phyloP scores from a whole-genome alignment of 2,329 filamentous ascomycete genomes.

The Pseudopyrenochaeta lycopersici region DNA sequence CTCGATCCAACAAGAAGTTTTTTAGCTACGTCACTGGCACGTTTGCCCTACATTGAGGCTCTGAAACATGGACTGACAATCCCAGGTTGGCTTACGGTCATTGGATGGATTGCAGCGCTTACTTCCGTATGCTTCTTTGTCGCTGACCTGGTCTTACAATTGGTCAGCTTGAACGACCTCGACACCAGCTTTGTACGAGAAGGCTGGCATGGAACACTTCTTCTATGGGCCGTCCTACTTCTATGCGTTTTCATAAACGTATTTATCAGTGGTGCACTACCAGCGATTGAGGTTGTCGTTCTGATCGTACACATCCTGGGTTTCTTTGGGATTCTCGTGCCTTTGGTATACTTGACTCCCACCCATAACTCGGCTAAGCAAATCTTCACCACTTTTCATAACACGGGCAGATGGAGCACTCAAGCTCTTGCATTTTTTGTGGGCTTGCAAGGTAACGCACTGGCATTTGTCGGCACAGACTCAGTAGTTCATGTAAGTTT shows the following conservation, averaged over 20 bases:
- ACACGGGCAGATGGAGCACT: conserved; percentile 56
- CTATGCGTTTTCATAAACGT: conserved; percentile 58
- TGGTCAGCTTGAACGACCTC: conserved; percentile 52
- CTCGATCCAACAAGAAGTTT: conserved; percentile 52
- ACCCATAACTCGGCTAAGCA: conserved; percentile 48
- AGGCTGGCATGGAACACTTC: conserved; percentile 61
- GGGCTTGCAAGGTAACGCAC: conserved; percentile 51
- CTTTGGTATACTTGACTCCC: conserved; percentile 46
- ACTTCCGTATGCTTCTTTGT: conserved; percentile 49
- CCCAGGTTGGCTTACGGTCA: conserved; percentile 55
- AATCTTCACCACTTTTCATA: conserved; percentile 59
- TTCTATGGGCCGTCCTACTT: conserved; percentile 56
- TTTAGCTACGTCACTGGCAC: conserved; percentile 56
- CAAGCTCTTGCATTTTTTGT: conserved; percentile 57
- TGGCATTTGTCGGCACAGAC: conserved; percentile 50
- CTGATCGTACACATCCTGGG: conserved; percentile 62
- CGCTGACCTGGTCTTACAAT: conserved; percentile 42
- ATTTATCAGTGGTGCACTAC: conserved; percentile 57
- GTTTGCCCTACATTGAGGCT: neutral
- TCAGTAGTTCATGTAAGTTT: conserved; percentile 48
- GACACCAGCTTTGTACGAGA: conserved; percentile 46
- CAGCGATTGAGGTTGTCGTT: conserved; percentile 59
- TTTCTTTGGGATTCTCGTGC: conserved; percentile 62
- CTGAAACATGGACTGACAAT: conserved; percentile 11
- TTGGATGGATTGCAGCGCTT: conserved; percentile 54